Conservation (phyloP, 768 basidiomycete species). For the Pleurotus sapidus region DNA sequence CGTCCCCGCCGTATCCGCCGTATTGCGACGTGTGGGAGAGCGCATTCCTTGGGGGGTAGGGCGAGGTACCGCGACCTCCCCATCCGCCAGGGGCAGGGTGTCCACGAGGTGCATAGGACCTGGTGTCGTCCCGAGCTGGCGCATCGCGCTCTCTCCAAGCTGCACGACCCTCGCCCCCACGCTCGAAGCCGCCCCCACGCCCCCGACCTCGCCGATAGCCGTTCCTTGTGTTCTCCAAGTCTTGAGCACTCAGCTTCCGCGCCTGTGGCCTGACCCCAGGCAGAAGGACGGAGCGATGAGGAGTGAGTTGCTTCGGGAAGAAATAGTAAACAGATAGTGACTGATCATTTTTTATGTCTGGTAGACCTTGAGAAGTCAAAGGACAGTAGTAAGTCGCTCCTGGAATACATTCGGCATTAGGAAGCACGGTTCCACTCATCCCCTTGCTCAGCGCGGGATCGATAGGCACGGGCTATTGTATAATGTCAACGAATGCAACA, state of each 20-base stretch:
- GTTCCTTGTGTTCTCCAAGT: conserved; percentile 66
- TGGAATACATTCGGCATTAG: conserved; percentile 87
- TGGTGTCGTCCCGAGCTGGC: conserved; percentile 22
- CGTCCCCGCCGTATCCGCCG: conserved; percentile 30
- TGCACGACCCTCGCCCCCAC: conserved; percentile 36
- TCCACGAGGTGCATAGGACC: conserved; percentile 25
- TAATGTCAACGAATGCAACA: background rate
- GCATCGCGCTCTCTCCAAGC: conserved; percentile 21
- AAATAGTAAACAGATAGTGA: conserved; percentile 85
- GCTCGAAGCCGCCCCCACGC: conserved; percentile 36
- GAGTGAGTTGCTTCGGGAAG: conserved; percentile 84
- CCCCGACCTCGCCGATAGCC: conserved; percentile 54
- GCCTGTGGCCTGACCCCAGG: conserved; percentile 63
- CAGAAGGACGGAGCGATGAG: conserved; percentile 83
- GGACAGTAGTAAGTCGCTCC: conserved; percentile 88
- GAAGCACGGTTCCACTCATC: conserved; percentile 74
- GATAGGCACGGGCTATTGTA: conserved; percentile 66
- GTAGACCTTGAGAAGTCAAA: conserved; percentile 53
- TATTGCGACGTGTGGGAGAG: conserved; percentile 24
- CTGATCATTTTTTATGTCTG: conserved; percentile 84
- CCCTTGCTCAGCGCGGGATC: conserved; percentile 71
- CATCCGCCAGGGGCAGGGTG: conserved; percentile 27
- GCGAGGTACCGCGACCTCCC: conserved; percentile 23
- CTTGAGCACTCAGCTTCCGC: conserved; percentile 61
- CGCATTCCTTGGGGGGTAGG: conserved; percentile 29